Conservation (phyloP, 495 filamentous ascomycete species). For the Hyaloscypha bicolor region DNA sequence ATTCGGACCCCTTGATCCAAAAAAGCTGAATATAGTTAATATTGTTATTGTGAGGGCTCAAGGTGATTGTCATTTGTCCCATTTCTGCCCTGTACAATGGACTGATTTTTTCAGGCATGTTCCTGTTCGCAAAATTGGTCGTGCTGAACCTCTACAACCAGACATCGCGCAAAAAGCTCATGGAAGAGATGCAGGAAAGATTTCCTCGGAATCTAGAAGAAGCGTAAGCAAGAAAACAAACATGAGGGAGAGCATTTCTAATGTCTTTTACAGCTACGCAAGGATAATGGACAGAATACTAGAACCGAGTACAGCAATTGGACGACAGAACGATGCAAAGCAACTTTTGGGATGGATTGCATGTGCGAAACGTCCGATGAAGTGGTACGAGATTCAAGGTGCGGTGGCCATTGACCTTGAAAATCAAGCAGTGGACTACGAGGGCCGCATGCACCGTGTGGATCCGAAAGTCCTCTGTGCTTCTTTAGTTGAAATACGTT, state of each 20-base stretch:
- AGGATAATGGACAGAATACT: conserved; percentile 39
- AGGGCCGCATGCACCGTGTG: conserved; percentile 34
- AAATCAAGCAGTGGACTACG: conserved; percentile 26
- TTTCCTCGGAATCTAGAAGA: conserved; percentile 39
- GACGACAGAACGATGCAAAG: conserved; percentile 35
- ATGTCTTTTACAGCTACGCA: conserved; percentile 36
- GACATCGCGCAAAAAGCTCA: conserved; percentile 31
- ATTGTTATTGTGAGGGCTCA: too few species aligned
- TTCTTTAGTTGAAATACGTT: conserved; percentile 42
- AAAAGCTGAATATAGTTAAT: conserved; percentile 9
- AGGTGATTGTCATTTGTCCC: too few species aligned
- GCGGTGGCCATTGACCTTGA: conserved; percentile 39
- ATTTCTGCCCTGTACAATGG: background rate
- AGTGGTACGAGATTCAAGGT: conserved; percentile 47
- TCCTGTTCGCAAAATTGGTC: conserved; percentile 47
- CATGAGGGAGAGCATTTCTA: background rate
- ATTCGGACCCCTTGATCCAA: conserved; percentile 29
- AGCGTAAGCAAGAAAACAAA: conserved; percentile 37
- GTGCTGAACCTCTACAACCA: conserved; percentile 44
- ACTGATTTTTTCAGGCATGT: conserved; percentile 43
- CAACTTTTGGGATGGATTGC: conserved; percentile 36
- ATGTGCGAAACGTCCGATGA: conserved; percentile 47
- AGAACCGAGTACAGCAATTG: conserved; percentile 3
- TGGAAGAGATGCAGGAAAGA: conserved; percentile 33
- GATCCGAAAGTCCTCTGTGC: conserved; percentile 45